phyloP scores from a whole-genome alignment of 805 yeast genomes.

The Ogataea pini region DNA sequence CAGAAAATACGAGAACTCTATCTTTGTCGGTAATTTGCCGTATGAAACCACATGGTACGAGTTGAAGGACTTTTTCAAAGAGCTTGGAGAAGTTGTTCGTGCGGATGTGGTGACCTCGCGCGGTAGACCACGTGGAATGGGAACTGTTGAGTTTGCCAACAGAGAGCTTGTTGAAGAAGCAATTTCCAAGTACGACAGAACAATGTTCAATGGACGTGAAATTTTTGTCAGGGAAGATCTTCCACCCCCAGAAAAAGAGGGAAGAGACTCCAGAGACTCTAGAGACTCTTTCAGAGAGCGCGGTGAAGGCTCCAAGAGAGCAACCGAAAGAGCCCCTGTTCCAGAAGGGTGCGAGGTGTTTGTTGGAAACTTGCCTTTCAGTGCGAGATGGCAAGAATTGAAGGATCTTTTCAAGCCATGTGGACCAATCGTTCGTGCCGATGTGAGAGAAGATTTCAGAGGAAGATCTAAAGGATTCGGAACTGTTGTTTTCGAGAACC shows the following conservation, averaged over 20 bases:
- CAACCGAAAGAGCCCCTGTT: slow-evolving; percentile 14
- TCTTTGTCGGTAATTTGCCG: slow-evolving; percentile 75
- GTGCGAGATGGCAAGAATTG: slow-evolving; percentile 79
- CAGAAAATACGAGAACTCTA: slow-evolving; percentile 66
- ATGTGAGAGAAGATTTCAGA: slow-evolving; percentile 60
- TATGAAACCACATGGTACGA: slow-evolving; percentile 61
- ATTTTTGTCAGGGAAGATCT: slow-evolving; percentile 90
- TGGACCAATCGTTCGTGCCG: slow-evolving; percentile 83
- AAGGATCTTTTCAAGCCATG: slow-evolving; percentile 79
- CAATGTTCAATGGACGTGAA: slow-evolving; percentile 67
- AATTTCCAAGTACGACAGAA: slow-evolving; percentile 66
- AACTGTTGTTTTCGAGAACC: slow-evolving; percentile 66
- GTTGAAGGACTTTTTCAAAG: slow-evolving; percentile 58
- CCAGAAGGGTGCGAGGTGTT: slow-evolving; percentile 56
- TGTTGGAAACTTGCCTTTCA: slow-evolving; percentile 80
- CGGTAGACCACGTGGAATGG: slow-evolving; percentile 87
- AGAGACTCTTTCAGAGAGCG: slow-evolving; percentile 31
- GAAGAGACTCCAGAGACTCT: slow-evolving; percentile 14
- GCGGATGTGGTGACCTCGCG: slow-evolving; percentile 81
- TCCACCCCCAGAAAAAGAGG: slow-evolving; percentile 63
- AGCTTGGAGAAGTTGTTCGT: slow-evolving; percentile 64
- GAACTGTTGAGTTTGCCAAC: slow-evolving; percentile 79
- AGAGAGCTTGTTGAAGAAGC: slow-evolving; percentile 70
- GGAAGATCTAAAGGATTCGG: slow-evolving; percentile 90
- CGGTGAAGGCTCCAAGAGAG: slow-evolving; percentile 16